Conservation (phyloP, 495 filamentous ascomycete genomes). For the Aspergillus nanangensis region DNA sequence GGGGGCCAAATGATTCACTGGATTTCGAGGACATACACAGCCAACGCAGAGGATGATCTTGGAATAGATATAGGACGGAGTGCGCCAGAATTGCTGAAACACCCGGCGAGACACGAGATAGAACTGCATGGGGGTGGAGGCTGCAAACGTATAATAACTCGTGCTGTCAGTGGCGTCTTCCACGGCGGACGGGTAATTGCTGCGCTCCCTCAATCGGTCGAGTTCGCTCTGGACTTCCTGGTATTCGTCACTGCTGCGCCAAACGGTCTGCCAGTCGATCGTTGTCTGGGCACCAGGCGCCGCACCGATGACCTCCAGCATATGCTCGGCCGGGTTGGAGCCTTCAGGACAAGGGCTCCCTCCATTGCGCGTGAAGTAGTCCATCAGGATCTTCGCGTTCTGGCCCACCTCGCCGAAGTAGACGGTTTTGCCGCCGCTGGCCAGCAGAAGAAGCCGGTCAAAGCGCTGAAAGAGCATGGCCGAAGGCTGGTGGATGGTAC, state of each 20-base stretch:
- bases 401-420: conserved; percentile 79
- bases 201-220: conserved; percentile 54
- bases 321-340: conserved; percentile 78
- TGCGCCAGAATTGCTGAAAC: conserved; percentile 48
- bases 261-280: conserved; percentile 71
- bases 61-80: conserved; percentile 44
- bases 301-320: conserved; percentile 81
- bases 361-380: conserved; percentile 66
- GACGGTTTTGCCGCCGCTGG: conserved; percentile 66
- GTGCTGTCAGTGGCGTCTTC: conserved; percentile 2
- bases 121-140: conserved; percentile 34
- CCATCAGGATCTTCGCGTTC: conserved; percentile 53
- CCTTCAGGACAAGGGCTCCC: conserved; percentile 52
- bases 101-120: conserved; percentile 33
- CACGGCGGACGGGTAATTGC: conserved; percentile 13
- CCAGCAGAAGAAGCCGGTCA: conserved; percentile 74
- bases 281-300: conserved; percentile 63
- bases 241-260: conserved; percentile 67
- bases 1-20: conserved; percentile 28
- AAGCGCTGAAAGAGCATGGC: conserved; percentile 85
- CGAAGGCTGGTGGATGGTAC: conserved; percentile 85
- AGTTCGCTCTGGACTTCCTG: conserved; percentile 41
- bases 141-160: conserved; percentile 19
- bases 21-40: conserved; percentile 74
- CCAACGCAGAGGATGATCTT: conserved; percentile 41